Percentiles rank a stretch among this genome's conserved stretches.
These are phyloP conservation scores for Daedaleopsis sinensis DNA, from an alignment of 768 basidiomycete species.

Conservation along the genomic window DNA sequence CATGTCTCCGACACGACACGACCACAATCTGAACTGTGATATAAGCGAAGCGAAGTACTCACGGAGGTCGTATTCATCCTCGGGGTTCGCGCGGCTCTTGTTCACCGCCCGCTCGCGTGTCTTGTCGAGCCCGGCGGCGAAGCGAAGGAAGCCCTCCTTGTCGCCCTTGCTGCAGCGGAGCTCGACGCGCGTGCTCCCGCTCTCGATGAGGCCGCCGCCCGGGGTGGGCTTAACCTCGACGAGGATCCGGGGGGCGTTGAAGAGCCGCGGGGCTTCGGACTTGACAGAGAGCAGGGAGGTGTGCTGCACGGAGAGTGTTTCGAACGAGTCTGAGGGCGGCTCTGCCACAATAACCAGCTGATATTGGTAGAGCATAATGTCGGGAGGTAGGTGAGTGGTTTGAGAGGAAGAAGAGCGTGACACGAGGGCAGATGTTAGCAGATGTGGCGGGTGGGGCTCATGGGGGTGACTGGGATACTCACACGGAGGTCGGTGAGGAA, in stretches of 20 bases:
- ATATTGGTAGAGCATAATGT: not conserved
- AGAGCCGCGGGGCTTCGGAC: constrained; percentile 78
- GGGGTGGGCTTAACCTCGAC: constrained; percentile 69
- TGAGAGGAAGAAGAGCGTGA: constrained; percentile 5
- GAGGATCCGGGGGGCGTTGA: constrained; percentile 41
- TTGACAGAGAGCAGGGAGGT: constrained; percentile 65
- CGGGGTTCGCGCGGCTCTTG: constrained; percentile 64
- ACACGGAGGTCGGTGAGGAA: constrained; percentile 79
- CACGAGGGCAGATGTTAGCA: constrained; percentile 3
- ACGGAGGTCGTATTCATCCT: constrained; percentile 68
- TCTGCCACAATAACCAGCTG: constrained; percentile 64
- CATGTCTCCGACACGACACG: not conserved
- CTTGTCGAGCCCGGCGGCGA: constrained; percentile 74
- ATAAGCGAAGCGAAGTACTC: constrained; percentile 31
- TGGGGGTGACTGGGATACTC: constrained; percentile 25
- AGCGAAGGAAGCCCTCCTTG: constrained; percentile 65
- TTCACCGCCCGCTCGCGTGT: constrained; percentile 74
- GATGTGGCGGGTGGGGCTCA: constrained; percentile 3
- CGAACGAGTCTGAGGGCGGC: constrained; percentile 31
- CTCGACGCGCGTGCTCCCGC: constrained; percentile 56
- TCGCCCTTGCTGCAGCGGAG: constrained; percentile 59
- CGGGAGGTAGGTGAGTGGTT: not conserved
- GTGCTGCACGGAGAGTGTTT: constrained; percentile 58
- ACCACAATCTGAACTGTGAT: not conserved
- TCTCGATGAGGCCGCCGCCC: constrained; percentile 66